Evolutionary conservation across 768 basidiomycete species (phyloP).

Genomic region (Artomyces pyxidatus): DNA sequence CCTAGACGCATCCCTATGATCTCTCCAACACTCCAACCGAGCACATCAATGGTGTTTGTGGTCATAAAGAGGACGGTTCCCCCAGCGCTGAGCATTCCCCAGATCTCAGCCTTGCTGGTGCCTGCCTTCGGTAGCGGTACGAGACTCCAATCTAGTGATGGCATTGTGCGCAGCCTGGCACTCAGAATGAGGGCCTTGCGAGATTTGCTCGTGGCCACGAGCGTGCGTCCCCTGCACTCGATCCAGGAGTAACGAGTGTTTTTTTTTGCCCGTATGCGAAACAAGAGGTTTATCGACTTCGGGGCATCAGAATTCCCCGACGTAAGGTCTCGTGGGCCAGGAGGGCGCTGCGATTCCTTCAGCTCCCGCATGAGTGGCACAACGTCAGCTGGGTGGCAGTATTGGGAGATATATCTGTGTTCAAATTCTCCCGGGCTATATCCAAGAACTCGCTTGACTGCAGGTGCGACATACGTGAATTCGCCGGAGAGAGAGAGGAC

Average conservation of each 20-base stretch:
- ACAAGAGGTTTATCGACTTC: conserved; percentile 73
- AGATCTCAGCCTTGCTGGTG: conserved; percentile 33
- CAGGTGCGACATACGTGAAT: conserved; percentile 88
- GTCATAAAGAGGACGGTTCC: conserved; percentile 46
- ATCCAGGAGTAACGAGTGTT: conserved; percentile 72
- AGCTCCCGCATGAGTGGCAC: conserved; percentile 88
- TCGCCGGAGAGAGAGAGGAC: conserved; percentile 89
- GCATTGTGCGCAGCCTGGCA: conserved; percentile 67
- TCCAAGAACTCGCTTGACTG: conserved; percentile 69
- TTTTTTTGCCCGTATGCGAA: conserved; percentile 72
- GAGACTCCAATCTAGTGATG: conserved; percentile 50
- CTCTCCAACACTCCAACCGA: conserved; percentile 54
- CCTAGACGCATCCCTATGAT: conserved; percentile 40
- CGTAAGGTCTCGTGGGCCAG: too few relatives aligned
- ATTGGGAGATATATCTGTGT: conserved; percentile 67
- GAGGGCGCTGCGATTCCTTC: conserved; percentile 76
- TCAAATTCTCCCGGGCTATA: conserved; percentile 82
- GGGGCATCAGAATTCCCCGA: conserved; percentile 33
- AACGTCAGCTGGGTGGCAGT: conserved; percentile 85
- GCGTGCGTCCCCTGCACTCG: conserved; percentile 80
- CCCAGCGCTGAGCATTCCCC: conserved; percentile 42
- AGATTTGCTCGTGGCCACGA: conserved; percentile 89
- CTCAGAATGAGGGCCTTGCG: conserved; percentile 91
- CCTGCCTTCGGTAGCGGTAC: conserved; percentile 24
- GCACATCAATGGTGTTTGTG: conserved; percentile 46